A percentile compares a stretch with the other conserved stretches of the same genome.
phyloP scores from a whole-genome alignment of 208 protist species.

The Trypanosoma vivax region DNA sequence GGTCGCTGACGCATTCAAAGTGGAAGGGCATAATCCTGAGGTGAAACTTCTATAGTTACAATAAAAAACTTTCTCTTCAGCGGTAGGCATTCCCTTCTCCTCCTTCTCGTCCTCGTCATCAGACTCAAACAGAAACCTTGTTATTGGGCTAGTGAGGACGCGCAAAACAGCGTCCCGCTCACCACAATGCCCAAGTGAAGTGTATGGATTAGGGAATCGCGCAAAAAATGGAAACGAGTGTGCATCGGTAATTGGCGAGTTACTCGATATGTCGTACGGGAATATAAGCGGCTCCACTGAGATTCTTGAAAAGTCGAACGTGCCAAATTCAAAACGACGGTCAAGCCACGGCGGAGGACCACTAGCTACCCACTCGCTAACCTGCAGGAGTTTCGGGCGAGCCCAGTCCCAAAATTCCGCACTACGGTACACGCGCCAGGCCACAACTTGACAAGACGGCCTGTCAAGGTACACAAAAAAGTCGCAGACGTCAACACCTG shows the following conservation, averaged over 20 bases:
- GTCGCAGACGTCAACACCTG: slow-evolving; percentile 77
- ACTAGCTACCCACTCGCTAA: slow-evolving; percentile 55
- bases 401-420: slow-evolving; percentile 79
- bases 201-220: slow-evolving; percentile 28
- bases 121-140: slow-evolving; percentile 24
- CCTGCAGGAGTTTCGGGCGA: slow-evolving; percentile 57
- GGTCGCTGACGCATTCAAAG: too few species aligned
- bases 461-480: slow-evolving; percentile 86
- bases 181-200: neutral
- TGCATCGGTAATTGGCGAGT: slow-evolving; percentile 33
- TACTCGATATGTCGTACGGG: slow-evolving; percentile 52
- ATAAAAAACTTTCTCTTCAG: too few species aligned
- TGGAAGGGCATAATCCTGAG: too few species aligned
- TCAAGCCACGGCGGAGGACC: slow-evolving; percentile 47
- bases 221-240: slow-evolving; percentile 62
- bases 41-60: too few species aligned
- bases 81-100: neutral
- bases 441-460: slow-evolving; percentile 49
- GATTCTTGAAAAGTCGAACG: slow-evolving; percentile 63
- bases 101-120: neutral
- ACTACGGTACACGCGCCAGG: slow-evolving; percentile 68
- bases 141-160: slow-evolving; percentile 12
- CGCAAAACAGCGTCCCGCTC: slow-evolving; percentile 6
- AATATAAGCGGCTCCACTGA: slow-evolving; percentile 67
- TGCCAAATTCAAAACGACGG: slow-evolving; percentile 53